Conservation (phyloP, 1,284 basidiomycete genomes). For the Microbotryum saponariae region DNA sequence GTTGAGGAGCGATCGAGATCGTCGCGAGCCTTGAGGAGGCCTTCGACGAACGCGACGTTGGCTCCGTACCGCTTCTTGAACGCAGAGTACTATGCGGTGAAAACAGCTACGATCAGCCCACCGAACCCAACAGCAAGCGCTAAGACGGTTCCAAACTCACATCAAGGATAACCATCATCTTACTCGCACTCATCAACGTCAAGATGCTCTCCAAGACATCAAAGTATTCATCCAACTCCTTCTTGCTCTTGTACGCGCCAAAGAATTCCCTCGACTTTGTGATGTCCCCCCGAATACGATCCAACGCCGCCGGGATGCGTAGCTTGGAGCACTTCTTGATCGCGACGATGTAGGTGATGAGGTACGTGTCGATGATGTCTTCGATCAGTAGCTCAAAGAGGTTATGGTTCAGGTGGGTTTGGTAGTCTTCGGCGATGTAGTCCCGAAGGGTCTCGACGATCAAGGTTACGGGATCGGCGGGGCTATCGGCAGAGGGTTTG, state of each 20-base stretch:
- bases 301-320: conserved; percentile 72
- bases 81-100: conserved; percentile 48
- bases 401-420: conserved; percentile 79
- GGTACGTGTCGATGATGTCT: conserved; percentile 84
- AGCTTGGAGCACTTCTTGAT: conserved; percentile 79
- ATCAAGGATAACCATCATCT: conserved; percentile 88
- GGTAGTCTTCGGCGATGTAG: conserved; percentile 80
- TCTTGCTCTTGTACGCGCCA: conserved; percentile 62
- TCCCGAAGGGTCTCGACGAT: conserved; percentile 94
- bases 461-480: conserved; percentile 63
- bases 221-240: conserved; percentile 74
- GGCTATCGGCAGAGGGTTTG: conserved; percentile 26
- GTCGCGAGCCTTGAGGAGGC: conserved; percentile 76
- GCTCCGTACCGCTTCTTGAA: conserved; percentile 96
- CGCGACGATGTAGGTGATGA: conserved; percentile 82
- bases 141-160: conserved; percentile 44
- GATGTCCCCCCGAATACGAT: conserved; percentile 75
- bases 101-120: too few relatives aligned
- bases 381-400: conserved; percentile 88
- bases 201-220: conserved; percentile 81
- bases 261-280: conserved; percentile 73
- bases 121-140: neutral
- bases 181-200: conserved; percentile 76
- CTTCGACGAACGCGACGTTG: conserved; percentile 83
- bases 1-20: conserved; percentile 81